A percentile compares a stretch with the other conserved stretches of the same genome.
These are phyloP conservation scores for Mortierella sp. DNA, from an alignment of 371 early-diverging fungal species.

Conservation along the genomic window DNA sequence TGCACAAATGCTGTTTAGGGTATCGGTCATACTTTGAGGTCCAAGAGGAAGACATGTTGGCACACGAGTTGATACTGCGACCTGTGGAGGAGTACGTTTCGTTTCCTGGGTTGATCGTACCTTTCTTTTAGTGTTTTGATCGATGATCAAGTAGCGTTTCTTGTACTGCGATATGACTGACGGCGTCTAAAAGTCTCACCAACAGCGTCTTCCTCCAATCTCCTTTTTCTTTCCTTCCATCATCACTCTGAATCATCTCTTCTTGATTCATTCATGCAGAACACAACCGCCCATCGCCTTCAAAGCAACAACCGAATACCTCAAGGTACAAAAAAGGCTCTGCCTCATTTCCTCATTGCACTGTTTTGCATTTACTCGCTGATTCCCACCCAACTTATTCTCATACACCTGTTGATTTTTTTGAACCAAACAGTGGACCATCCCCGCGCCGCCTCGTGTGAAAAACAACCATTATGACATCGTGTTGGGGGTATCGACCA, in stretches of 20 bases:
- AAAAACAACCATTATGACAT: constrained; percentile 8
- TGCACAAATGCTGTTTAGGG: background rate
- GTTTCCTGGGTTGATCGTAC: background rate
- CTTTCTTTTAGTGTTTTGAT: background rate
- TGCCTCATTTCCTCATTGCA: no score
- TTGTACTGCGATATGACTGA: background rate
- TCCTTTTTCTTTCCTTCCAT: no score
- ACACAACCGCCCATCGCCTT: background rate
- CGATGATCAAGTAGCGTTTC: background rate
- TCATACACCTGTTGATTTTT: no score
- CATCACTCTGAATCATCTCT: background rate
- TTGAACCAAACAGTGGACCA: background rate
- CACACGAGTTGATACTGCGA: background rate
- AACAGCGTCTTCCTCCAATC: background rate
- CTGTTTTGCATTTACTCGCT: no score
- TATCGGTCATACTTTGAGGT: constrained; percentile 1
- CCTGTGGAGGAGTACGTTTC: constrained; percentile 5
- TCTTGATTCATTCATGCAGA: background rate
- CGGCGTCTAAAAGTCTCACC: background rate
- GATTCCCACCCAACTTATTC: background rate
- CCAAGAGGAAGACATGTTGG: background rate
- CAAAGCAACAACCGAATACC: constrained; percentile 2
- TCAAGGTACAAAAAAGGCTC: background rate
- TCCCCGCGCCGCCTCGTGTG: background rate
- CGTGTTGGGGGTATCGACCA: background rate